Base-by-base conservation (phyloP, 2,329 filamentous ascomycete species). In the Ciborinia camelliae region DNA sequence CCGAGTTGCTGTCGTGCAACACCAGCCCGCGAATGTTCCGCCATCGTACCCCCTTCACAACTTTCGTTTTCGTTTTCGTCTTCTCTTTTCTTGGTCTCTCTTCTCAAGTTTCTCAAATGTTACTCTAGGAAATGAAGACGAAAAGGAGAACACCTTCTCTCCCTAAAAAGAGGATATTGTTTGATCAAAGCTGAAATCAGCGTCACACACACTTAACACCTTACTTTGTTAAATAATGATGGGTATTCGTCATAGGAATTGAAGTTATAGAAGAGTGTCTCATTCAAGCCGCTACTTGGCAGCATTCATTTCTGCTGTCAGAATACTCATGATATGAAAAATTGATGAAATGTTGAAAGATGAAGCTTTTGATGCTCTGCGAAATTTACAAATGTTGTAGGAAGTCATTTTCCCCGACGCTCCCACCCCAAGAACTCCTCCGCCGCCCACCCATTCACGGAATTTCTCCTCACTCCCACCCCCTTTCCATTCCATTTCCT, bases 341-440 rank as follows among this genome's bases (percentile, higher is more conserved):
- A 23, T 20, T 52, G 28, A 41, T 39, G 4, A 23, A 61, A 39
- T 9, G 45, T 28, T 61, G 20, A 61, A 51, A 61, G 10, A 15
- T 37, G 20, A 52, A 37, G 30, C 48, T 39, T 41, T 50, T 23
- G 18, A 52, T 48, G 45, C 26, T 37, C 23, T 26, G 23, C 7
- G 2, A 20, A 28, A 39, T 53, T 30, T 53, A 28, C 23, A 61
- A 2, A 41, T 51, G n/a, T 61, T 12, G 20, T 41, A 26, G 18
- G 14, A 61, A 26, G 18, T 30, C 45, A 51, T 12, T 39, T 53
- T 53, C 18, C 30, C 30, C 30, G 43, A 58, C 26, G 32, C 12
- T 58, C 39, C 20, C 20, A 47, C 30, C 39, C 14, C 47, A 39
- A 62, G 10, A 52, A 62, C 59, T 52, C 59, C 57, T 15, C 26